These are phyloP conservation scores for Nothophoma quercina DNA, from an alignment of 2,329 filamentous ascomycete species.

Conservation along the genomic window DNA sequence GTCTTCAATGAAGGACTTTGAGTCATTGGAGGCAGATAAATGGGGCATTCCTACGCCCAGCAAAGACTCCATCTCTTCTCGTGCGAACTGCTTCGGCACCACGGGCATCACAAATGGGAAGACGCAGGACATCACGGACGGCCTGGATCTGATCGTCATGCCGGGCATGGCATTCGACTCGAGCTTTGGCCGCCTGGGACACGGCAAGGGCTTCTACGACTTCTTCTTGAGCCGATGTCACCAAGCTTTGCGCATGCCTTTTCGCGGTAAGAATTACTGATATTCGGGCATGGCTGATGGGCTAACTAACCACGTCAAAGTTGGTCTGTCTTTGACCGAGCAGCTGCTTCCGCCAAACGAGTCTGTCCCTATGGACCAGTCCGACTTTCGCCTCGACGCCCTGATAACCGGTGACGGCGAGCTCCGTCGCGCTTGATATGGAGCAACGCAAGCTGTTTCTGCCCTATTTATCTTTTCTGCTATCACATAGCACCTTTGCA, in stretches of 20 bases:
- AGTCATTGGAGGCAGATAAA: constrained; percentile 75
- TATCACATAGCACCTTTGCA: constrained; percentile 6
- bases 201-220: constrained; percentile 98
- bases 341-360: constrained; percentile 75
- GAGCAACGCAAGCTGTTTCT: constrained; percentile 1
- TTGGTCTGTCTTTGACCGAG: constrained; percentile 85
- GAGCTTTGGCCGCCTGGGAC: constrained; percentile 78
- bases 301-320: constrained; percentile 55
- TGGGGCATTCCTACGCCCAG: constrained; percentile 96
- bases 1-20: constrained; percentile 76
- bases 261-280: constrained; percentile 62
- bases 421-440: constrained; percentile 40
- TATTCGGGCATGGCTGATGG: constrained; percentile 38
- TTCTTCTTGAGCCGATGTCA: constrained; percentile 83
- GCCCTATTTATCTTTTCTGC: constrained; percentile 2
- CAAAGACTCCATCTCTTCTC: constrained; percentile 67
- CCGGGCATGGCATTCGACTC: constrained; percentile 92
- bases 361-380: constrained; percentile 74
- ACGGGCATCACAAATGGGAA: constrained; percentile 56
- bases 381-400: constrained; percentile 83
- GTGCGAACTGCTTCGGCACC: constrained; percentile 77
- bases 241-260: constrained; percentile 60
- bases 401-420: constrained; percentile 75
- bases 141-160: constrained; percentile 86
- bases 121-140: constrained; percentile 37